phyloP scores from a whole-genome alignment of 805 yeast genomes.

The Priceomyces fermenticarens region DNA sequence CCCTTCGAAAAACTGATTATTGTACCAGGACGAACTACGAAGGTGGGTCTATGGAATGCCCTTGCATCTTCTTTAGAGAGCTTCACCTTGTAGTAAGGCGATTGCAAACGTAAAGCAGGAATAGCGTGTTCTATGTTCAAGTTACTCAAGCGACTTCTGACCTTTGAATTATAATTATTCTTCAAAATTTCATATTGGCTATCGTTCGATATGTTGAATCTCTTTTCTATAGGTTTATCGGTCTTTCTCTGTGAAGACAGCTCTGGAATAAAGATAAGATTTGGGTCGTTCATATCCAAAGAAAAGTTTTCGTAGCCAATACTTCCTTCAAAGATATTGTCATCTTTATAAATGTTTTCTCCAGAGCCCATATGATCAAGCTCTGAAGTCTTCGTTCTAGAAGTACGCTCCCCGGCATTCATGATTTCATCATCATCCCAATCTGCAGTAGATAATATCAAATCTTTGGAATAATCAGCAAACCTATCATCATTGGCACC shows the following conservation, averaged over 20 bases:
- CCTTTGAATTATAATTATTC: constrained; percentile 85
- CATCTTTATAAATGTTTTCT: constrained; percentile 54
- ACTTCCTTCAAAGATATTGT: constrained; percentile 70
- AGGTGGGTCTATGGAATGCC: constrained; percentile 75
- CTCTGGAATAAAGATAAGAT: constrained; percentile 62
- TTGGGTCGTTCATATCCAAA: constrained; percentile 86
- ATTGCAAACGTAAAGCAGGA: constrained; percentile 83
- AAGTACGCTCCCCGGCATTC: constrained; percentile 39
- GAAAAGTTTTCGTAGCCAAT: constrained; percentile 40
- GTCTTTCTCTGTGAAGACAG: constrained; percentile 17
- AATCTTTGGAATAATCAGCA: constrained; percentile 46
- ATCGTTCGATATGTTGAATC: constrained; percentile 87
- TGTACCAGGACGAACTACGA: constrained; percentile 75
- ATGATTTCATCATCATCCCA: constrained; percentile 73
- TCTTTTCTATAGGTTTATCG: constrained; percentile 52
- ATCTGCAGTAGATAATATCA: constrained; percentile 67
- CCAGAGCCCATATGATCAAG: constrained; percentile 14
- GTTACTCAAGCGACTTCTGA: constrained; percentile 89
- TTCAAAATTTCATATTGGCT: constrained; percentile 76
- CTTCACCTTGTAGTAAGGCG: constrained; percentile 85
- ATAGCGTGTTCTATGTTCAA: constrained; percentile 86
- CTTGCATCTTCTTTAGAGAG: constrained; percentile 66
- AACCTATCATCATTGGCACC: constrained; percentile 37
- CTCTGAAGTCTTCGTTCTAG: constrained; percentile 11
- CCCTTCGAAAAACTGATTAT: constrained; percentile 71